Percentiles rank a stretch among this genome's conserved stretches.
Evolutionary conservation across 345 rosid genomes (phyloP).

Genomic region (Pugionium cornutum): DNA sequence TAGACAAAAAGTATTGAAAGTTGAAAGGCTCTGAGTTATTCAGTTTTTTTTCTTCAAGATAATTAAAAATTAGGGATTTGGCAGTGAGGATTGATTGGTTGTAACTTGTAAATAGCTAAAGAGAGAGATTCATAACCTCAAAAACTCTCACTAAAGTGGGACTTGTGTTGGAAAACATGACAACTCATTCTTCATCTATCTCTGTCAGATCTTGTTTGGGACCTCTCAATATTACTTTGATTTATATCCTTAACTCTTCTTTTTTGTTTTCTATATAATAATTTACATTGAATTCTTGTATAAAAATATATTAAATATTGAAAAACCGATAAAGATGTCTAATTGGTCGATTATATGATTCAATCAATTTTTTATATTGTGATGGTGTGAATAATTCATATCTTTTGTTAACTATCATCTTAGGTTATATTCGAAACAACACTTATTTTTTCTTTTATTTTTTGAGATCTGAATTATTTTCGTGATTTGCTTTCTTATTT

Average conservation of each 20-base stretch:
- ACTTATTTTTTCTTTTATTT: neutral
- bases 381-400: conserved; percentile 22
- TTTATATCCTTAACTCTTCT: conserved; percentile 29
- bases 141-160: conserved; percentile 35
- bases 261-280: neutral
- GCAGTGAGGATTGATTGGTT: conserved; percentile 43
- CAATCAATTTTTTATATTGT: conserved; percentile 33
- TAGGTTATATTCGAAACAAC: conserved; percentile 22
- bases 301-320: conserved; percentile 22
- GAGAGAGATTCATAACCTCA: conserved; percentile 16
- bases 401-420: conserved; percentile 19
- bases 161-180: conserved; percentile 48
- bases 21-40: conserved; percentile 19
- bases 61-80: conserved; percentile 13
- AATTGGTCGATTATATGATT: conserved; percentile 31
- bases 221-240: conserved; percentile 30
- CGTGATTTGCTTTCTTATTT: neutral
- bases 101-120: conserved; percentile 29
- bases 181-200: conserved; percentile 43
- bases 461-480: too few species aligned
- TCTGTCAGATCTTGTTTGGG: conserved; percentile 43
- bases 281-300: neutral
- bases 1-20: too few species aligned
- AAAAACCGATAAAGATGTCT: conserved; percentile 26
- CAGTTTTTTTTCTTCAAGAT: neutral